Evolutionary conservation across 805 yeast genomes (phyloP), one percentile per base, ranked within the genome.

Genomic region (Kodamaea fukazawae): DNA sequence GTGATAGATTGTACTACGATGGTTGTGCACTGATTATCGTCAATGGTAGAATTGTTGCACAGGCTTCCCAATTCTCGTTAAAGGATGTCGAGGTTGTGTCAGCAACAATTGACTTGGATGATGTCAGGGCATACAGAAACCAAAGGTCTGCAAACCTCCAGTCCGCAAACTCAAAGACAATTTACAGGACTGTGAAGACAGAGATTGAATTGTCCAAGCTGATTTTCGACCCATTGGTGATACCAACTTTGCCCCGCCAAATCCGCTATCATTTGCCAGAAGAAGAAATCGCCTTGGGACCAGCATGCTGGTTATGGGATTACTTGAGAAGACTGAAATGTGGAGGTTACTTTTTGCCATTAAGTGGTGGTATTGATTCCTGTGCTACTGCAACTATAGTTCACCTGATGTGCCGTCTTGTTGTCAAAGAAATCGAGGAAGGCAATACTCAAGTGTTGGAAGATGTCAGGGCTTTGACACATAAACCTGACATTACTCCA

Each of bases 231-330:
- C 79, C 86, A 14, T 53, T 57, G 0, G 63, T 86, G 8, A 60
- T 54, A 8, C 96, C 96, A 13, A 64, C 93, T 0, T 54, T 55
- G 14, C 54, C 75, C 1, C 58, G 63, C 15, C 70, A 67, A 4
- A 71, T 83, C 32, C 73, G 71, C 28, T 83, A 84, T 53, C 95
- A 86, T 61, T 55, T 69, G 2, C 96, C 99, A 2, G 96, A 90
- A 55, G 97, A 93, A 63, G 99, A 93, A 62, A 91, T 93, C 49
- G 97, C 98, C 1, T 69, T 86, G 32, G 99, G 99, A 0, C 99
- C 99, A 0, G 99, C 99, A 0, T 93, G 99, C 61, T 93, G 99
- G 99, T 63, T 93, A 47, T 93, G 99, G 99, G 99, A 93, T 61
- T 93, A 93, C 56, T 72, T 93, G 43, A 78, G 99, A 60, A 76